Evolutionary conservation across 148 eudicot genomes (phyloP), one percentile per base, ranked within the genome.

Genomic region (Rhododendron mucronatum): DNA sequence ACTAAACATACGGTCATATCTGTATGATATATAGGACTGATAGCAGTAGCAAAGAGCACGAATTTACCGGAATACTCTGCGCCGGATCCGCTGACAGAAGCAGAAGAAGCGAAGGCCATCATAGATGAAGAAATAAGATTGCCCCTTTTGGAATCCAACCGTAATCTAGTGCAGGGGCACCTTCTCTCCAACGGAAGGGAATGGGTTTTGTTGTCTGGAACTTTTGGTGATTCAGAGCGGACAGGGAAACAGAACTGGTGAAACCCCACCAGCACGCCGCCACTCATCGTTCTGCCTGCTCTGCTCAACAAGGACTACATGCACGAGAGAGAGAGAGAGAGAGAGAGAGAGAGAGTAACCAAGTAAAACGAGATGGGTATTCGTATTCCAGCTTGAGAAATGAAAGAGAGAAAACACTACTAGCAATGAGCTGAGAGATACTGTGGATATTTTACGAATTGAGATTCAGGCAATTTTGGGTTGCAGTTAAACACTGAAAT

Each of bases 91-190:
- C 88, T 90, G 48, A 88, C 86, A n/a, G 92, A 85, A 76, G 92
- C 88, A 84, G 94, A 90, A 79, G 94, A 79, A 67, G 94, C 90
- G 16, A 89, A 83, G 61, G 91, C 90, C 87, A 90, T 91, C 86
- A 80, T 86, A 77, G 86, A 63, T 23, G 57, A 16, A 63, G 75
- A 84, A 61, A 12, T 7, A 28, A 53, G 86, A 51, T 51, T 74
- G 69, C 77, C 81, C 81, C 73, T 33, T 75, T 84, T 26, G 87
- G 74, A 59, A 78, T 57, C 75, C n/a, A 85, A 26, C 76, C 28
- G 33, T 20, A 78, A 78, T 28, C 35, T 47, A 5, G 78, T 71
- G 41, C 78, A 44, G 33, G 35, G 77, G 50, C 35, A 65, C 59
- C 57, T 33, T 39, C 30, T 61, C 74, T 82, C 53, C 3, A 61